Conservation (phyloP, 2,329 filamentous ascomycete genomes). For the Gnomoniopsis sp. region DNA sequence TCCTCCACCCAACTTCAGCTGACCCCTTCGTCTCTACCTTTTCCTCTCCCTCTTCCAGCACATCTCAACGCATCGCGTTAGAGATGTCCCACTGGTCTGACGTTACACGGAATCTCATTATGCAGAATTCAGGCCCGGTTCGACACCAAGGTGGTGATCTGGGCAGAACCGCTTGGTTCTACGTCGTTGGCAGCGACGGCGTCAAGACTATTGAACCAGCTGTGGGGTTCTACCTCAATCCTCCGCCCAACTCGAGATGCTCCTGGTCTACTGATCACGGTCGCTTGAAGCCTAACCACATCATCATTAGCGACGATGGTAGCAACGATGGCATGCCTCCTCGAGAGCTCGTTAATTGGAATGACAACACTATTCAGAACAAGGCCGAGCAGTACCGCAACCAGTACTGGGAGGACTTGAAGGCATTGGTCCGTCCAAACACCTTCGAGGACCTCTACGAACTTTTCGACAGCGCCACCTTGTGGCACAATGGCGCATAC, state of each 20-base stretch:
- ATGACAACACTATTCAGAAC: not conserved
- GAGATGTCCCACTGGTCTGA: constrained; percentile 1
- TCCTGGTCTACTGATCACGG: constrained; percentile 20
- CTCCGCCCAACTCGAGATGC: constrained; percentile 10
- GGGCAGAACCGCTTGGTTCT: constrained; percentile 5
- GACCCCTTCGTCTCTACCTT: not conserved
- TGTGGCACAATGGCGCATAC: constrained; percentile 43
- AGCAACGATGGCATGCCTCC: not conserved
- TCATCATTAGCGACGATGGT: not conserved
- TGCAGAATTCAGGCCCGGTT: not conserved
- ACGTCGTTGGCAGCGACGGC: constrained; percentile 3
- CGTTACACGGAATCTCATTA: constrained; percentile 29
- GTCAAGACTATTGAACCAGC: constrained; percentile 14
- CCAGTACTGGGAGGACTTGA: constrained; percentile 33
- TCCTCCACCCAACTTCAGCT: not conserved
- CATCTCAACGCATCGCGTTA: not conserved
- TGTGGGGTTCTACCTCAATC: constrained; percentile 18
- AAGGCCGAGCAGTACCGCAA: constrained; percentile 29
- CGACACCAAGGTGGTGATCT: not conserved
- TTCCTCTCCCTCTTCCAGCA: not conserved
- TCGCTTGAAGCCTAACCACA: not conserved
- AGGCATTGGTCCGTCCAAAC: constrained; percentile 27
- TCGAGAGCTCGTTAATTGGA: constrained; percentile 4
- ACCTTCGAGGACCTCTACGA: constrained; percentile 40
- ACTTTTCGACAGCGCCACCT: constrained; percentile 46